Evolutionary conservation across 2,329 filamentous ascomycete genomes (phyloP), one percentile per base, ranked within the genome.

Genomic region (Colletotrichum aenigma): DNA sequence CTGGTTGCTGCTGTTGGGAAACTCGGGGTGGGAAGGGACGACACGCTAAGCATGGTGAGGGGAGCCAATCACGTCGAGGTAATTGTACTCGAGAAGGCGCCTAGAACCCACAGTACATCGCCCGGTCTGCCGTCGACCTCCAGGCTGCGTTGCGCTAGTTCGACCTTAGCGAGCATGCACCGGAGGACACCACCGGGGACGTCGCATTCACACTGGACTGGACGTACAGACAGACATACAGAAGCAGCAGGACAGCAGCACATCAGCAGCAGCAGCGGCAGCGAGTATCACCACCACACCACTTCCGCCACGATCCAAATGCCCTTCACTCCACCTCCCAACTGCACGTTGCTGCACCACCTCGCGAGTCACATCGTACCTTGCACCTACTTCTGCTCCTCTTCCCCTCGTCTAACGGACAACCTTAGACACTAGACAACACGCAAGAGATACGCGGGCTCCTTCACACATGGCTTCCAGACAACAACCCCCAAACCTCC

Each of bases 31-130:
- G 65, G 43, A 52, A 32, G 30, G 21, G 38, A 73, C 15, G 26
- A 69, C 43, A 52, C 70, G 74, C 74, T 76, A 76, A 26, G 30
- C 18, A 43, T n/a, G 34, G 26, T 65, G 73, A 75, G 73, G 70
- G 55, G 56, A 55, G 32, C 70, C 73, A 75, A 75, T 75, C 34
- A 72, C 4, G n/a, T 24, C 4, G 6, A 34, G 16, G 70, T 15
- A 75, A 69, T 68, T 73, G 70, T 71, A n/a, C 58, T 70, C 58
- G 38, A 70, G 24, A 52, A 52, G 43, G n/a, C n/a, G 43, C 43
- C n/a, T 52, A 52, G 43, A 52, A 52, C 43, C 43, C 43, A 52
- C 43, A 52, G n/a, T 21, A 52, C 43, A 52, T 52, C 43, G 43
- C 43, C 43, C 43, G 43, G 43, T 7, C 43, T 24, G 43, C 43